Conservation (phyloP, 2,329 filamentous ascomycete species). For the Pestalotiopsis sp. region DNA sequence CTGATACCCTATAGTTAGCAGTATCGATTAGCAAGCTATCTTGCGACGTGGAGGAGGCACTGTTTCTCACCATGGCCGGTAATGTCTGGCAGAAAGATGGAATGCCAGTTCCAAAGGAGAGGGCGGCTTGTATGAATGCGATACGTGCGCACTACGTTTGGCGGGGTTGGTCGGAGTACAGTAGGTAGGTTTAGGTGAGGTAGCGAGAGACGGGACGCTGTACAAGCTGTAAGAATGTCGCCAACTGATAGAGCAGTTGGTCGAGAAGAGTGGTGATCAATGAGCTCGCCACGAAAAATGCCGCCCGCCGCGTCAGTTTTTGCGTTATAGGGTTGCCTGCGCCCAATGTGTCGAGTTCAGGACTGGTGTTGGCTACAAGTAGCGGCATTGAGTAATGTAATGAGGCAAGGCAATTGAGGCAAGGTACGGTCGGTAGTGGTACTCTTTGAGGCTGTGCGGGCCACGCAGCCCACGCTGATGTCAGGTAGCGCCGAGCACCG, state of each 20-base stretch:
- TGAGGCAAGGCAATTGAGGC: background rate
- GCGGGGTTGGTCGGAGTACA: background rate
- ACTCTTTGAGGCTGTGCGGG: constrained; percentile 1
- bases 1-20: constrained; percentile 44
- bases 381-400: background rate
- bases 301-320: background rate
- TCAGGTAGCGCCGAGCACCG: background rate
- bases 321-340: background rate
- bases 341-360: background rate
- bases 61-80: background rate
- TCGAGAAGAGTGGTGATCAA: background rate
- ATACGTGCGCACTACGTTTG: background rate
- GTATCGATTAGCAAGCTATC: background rate
- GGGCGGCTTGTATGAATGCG: background rate
- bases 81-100: background rate
- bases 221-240: background rate
- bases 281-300: background rate
- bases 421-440: background rate
- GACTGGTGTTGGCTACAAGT: background rate
- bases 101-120: background rate
- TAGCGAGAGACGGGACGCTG: background rate
- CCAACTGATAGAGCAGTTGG: background rate
- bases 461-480: background rate
- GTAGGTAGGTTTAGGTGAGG: background rate
- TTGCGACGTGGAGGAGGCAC: no score